A percentile compares a stretch with the other conserved stretches of the same genome.
Conservation (phyloP, 2,329 filamentous ascomycete species). For the Cercospora brassicicola region DNA sequence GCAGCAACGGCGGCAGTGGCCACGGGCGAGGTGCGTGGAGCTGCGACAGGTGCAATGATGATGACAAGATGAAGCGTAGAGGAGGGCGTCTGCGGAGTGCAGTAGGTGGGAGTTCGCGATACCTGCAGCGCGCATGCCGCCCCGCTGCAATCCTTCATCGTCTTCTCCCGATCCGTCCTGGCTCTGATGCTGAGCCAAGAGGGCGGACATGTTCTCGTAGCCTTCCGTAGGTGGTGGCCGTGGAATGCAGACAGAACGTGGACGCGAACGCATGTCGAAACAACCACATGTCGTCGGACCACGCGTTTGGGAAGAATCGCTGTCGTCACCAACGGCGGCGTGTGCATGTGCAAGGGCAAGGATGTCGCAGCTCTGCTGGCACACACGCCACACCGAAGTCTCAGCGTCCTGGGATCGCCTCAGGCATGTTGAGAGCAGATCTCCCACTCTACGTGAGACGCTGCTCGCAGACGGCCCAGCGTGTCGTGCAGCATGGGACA, state of each 20-base stretch:
- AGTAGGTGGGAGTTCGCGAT: background rate
- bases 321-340: background rate
- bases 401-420: constrained; percentile 1
- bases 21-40: background rate
- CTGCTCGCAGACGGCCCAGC: background rate
- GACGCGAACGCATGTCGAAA: background rate
- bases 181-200: background rate
- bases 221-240: background rate
- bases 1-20: background rate
- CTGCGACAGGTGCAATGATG: background rate
- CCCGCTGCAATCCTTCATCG: background rate
- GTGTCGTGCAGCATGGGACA: background rate
- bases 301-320: background rate
- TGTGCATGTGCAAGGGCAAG: background rate
- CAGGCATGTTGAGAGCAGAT: background rate
- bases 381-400: background rate
- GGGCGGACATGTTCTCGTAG: no score
- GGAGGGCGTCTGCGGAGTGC: background rate
- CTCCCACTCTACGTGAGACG: background rate
- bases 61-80: background rate
- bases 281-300: background rate
- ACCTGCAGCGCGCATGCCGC: background rate
- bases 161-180: background rate
- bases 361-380: background rate
- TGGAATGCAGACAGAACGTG: background rate